Percentiles rank a stretch among this genome's conserved stretches.
Evolutionary conservation across 495 filamentous ascomycete species (phyloP).

Genomic region (Recurvomyces mirabilis): DNA sequence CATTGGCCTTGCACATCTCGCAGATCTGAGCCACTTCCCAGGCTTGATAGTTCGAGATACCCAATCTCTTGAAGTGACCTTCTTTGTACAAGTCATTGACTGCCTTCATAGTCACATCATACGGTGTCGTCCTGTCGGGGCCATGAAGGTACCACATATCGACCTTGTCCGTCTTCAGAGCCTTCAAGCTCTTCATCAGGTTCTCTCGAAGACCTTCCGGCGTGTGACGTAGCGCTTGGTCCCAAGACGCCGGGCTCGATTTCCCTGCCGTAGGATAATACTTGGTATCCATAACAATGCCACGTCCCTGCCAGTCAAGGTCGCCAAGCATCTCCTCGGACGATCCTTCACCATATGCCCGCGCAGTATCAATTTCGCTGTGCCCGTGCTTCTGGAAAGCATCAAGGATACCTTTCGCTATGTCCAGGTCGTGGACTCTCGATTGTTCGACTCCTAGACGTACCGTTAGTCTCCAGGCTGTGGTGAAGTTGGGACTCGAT

Average conservation of each 20-base stretch:
- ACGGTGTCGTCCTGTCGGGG: conserved; percentile 39
- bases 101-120: conserved; percentile 38
- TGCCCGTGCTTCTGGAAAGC: conserved; percentile 26
- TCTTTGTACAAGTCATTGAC: conserved; percentile 39
- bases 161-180: conserved; percentile 37
- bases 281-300: conserved; percentile 44
- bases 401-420: conserved; percentile 23
- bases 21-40: conserved; percentile 43
- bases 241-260: conserved; percentile 9
- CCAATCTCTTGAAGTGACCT: conserved; percentile 40
- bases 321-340: conserved; percentile 41
- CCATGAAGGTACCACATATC: conserved; percentile 45
- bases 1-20: conserved; percentile 37
- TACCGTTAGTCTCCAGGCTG: no score
- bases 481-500: no score
- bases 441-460: conserved; percentile 19
- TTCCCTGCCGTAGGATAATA: conserved; percentile 31
- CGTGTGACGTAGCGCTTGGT: conserved; percentile 30
- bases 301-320: conserved; percentile 37
- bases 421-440: conserved; percentile 23
- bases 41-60: conserved; percentile 40
- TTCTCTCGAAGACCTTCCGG: conserved; percentile 28
- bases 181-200: conserved; percentile 35
- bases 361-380: conserved; percentile 28
- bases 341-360: conserved; percentile 40